Conservation (phyloP, 2,329 filamentous ascomycete genomes). For the Fulvia fulva region DNA sequence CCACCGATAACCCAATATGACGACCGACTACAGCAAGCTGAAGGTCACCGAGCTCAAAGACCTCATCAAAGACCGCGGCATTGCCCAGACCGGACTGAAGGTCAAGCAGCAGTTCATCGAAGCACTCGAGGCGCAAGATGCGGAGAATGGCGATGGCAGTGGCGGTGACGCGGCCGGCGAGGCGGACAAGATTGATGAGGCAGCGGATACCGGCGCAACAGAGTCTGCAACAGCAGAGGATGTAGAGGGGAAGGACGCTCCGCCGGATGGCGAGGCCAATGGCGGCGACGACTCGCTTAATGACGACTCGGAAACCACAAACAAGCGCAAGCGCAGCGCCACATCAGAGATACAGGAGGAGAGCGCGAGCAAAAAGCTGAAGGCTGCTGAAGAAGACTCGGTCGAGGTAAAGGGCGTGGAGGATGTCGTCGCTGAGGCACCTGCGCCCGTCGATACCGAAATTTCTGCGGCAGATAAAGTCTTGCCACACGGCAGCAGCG, state of each 20-base stretch:
- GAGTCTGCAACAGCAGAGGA: conserved; percentile 18
- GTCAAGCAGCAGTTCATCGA: conserved; percentile 48
- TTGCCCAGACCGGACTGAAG: conserved; percentile 44
- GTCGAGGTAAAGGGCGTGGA: conserved; percentile 22
- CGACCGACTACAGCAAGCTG: conserved; percentile 43
- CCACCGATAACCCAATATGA: conserved; percentile 9
- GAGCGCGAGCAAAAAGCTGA: conserved; percentile 43
- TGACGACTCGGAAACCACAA: conserved; percentile 12
- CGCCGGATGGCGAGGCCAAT: conserved; percentile 6
- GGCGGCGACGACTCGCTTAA: not conserved
- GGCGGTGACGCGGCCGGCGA: not conserved
- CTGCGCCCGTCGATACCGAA: conserved; percentile 19
- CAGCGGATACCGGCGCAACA: conserved; percentile 5
- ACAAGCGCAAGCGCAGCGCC: conserved; percentile 33
- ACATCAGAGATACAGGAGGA: conserved; percentile 25
- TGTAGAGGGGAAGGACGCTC: conserved; percentile 14
- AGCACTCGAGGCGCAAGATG: conserved; percentile 38
- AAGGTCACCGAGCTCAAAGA: conserved; percentile 46
- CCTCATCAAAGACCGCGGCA: conserved; percentile 45
- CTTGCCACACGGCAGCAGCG: conserved; percentile 26
- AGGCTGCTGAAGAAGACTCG: conserved; percentile 35
- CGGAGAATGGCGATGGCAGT: conserved; percentile 5
- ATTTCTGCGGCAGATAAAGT: conserved; percentile 16
- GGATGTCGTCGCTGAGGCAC: conserved; percentile 22
- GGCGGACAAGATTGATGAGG: conserved; percentile 5